Conservation (phyloP, 1,139 yeast species). For the Candida mesenterica region DNA sequence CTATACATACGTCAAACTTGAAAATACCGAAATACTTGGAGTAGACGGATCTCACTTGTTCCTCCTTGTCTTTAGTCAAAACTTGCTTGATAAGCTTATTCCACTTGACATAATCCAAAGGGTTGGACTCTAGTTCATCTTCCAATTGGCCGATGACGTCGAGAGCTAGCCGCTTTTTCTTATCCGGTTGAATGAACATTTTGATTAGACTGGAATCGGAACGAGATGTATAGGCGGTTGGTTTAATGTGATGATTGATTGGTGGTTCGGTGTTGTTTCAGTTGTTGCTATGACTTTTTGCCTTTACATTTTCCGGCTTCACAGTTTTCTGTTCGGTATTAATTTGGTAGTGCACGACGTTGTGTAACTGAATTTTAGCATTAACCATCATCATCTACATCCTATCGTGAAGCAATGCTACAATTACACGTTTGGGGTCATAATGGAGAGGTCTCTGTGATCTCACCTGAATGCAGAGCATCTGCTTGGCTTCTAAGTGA, state of each 20-base stretch:
- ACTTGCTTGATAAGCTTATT: conserved; percentile 53
- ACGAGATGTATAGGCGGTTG: too few relatives aligned
- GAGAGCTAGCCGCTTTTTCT: conserved; percentile 34
- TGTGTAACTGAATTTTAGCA: too few relatives aligned
- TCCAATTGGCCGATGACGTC: conserved; percentile 60
- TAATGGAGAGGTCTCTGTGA: conserved; percentile 29
- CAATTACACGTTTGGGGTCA: conserved; percentile 60
- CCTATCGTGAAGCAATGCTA: too few relatives aligned
- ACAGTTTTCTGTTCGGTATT: too few relatives aligned
- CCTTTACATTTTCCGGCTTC: too few relatives aligned
- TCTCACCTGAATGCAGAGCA: conserved; percentile 43
- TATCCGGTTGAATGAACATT: conserved; percentile 16
- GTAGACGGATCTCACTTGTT: conserved; percentile 58
- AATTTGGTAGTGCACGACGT: too few relatives aligned
- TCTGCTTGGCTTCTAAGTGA: conserved; percentile 31
- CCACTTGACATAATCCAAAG: conserved; percentile 60
- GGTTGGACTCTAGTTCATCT: conserved; percentile 56
- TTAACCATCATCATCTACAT: too few relatives aligned
- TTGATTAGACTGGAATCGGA: too few relatives aligned
- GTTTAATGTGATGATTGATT: too few relatives aligned
- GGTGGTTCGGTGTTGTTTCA: too few relatives aligned
- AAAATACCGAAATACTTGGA: conserved; percentile 63
- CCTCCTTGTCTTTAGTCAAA: conserved; percentile 59
- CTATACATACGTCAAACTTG: conserved; percentile 50
- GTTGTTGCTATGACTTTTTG: too few relatives aligned